Base-by-base conservation (phyloP, 1,284 basidiomycete genomes). In the Cerioporus squamosus region DNA sequence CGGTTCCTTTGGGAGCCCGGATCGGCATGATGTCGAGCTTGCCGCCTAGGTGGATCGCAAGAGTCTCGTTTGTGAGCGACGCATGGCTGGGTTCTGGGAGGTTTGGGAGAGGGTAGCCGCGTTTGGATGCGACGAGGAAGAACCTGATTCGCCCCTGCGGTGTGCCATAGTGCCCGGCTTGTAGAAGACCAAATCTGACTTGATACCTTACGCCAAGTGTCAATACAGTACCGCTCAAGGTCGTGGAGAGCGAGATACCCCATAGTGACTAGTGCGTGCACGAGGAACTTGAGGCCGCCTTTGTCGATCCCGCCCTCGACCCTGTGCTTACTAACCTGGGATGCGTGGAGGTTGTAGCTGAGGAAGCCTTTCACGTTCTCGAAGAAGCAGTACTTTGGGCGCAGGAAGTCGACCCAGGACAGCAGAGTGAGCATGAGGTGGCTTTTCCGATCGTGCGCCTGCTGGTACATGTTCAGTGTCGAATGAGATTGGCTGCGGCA, bases 281-380 rank as follows among this genome's bases (percentile, higher is more conserved):
- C 66, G n/a, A 90, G 65, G 24, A 91, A 79, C 68, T 88, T 90
- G 2, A 91, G 67, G 0, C 87, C 86, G 10, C 91, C 90, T 79
- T 82, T 83, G 29, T 80, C 75, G 39, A 90, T 82, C 0, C 86
- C 87, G 20, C 86, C 88, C 48, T 77, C 76, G 0, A 85, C 74
- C n/a, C 71, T 68, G 69, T 87, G 72, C 26, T 65, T 63, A n/a
- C 77, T 74, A 3, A 72, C 74, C 66, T 89, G 86, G 9, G 63
- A 72, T 0, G 83, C 77, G 54, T 81, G 80, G n/a, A 91, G 79
- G 12, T 74, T 79, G 63, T 79, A 87, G 14, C 68, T 71, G 1
- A 90, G 65, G 65, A 92, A 91, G 0, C 90, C 90, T 0, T 81
- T 77, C 14, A 92, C 90, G 65, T 92, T 92, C 69, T 92, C 90